Evolutionary conservation across 495 filamentous ascomycete species (phyloP).

Genomic region (Podospora appendiculata): DNA sequence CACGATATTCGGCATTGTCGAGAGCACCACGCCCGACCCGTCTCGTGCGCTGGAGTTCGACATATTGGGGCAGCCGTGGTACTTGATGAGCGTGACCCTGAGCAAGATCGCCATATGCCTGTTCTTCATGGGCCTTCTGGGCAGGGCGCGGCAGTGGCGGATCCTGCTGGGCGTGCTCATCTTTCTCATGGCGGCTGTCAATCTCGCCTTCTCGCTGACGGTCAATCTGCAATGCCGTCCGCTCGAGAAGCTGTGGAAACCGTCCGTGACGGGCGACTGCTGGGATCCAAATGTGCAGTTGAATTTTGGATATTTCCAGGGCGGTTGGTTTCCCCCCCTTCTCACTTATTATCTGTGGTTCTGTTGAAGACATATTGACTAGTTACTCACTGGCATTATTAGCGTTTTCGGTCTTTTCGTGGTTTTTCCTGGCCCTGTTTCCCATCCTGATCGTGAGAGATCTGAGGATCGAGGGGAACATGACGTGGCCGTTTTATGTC

Average conservation of each 20-base stretch:
- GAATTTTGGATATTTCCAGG: slow-evolving; percentile 31
- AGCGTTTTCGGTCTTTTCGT: slow-evolving; percentile 29
- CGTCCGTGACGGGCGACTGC: slow-evolving; percentile 16
- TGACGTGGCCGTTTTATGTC: slow-evolving; percentile 26
- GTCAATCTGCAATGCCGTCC: slow-evolving; percentile 29
- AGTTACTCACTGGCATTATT: background rate
- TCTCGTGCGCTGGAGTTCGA: slow-evolving; percentile 23
- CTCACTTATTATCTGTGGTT: background rate
- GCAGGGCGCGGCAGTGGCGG: slow-evolving; percentile 19
- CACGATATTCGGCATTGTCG: slow-evolving; percentile 26
- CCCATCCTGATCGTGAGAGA: slow-evolving; percentile 22
- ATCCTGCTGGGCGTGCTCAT: slow-evolving; percentile 22
- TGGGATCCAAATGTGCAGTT: slow-evolving; percentile 23
- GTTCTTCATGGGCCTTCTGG: slow-evolving; percentile 21
- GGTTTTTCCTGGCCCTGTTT: slow-evolving; percentile 29
- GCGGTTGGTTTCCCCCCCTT: slow-evolving; percentile 14
- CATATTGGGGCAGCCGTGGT: slow-evolving; percentile 29
- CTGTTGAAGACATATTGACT: background rate
- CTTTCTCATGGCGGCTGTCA: slow-evolving; percentile 23
- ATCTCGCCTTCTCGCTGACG: slow-evolving; percentile 22
- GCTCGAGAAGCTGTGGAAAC: slow-evolving; percentile 28
- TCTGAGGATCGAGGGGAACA: slow-evolving; percentile 15
- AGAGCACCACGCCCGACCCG: slow-evolving; percentile 15
- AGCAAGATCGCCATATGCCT: slow-evolving; percentile 31
- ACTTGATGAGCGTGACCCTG: slow-evolving; percentile 26